Percentiles rank a stretch among this genome's conserved stretches.
Evolutionary conservation across 139 green algal genomes (phyloP).

Genomic region (Chlorella sp.): DNA sequence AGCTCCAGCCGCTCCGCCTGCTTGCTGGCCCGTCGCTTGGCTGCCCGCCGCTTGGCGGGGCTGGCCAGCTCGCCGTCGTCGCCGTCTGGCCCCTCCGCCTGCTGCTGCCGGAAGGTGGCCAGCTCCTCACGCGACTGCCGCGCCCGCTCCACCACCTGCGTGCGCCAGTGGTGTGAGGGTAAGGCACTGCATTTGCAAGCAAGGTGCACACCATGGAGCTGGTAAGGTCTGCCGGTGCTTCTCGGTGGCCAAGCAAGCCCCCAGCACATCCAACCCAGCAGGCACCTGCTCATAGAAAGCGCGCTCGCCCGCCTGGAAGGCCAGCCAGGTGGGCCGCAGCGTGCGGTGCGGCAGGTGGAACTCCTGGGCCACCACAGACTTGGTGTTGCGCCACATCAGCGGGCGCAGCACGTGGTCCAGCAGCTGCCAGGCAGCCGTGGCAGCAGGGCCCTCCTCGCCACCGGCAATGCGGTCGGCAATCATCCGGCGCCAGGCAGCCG

Average conservation of each 20-base stretch:
- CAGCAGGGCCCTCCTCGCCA: background rate
- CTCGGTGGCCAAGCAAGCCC: no score
- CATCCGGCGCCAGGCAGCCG: slow-evolving; percentile 46
- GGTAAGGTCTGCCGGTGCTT: no score
- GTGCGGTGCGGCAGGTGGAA: slow-evolving; percentile 66
- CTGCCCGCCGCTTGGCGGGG: background rate
- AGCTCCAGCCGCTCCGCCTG: slow-evolving; percentile 25
- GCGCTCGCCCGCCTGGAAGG: slow-evolving; percentile 41
- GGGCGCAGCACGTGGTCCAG: slow-evolving; percentile 67
- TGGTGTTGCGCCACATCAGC: slow-evolving; percentile 85
- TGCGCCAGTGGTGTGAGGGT: no score
- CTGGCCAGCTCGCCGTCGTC: background rate
- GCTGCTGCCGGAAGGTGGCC: background rate
- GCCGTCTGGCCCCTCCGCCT: background rate
- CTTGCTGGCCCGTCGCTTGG: slow-evolving; percentile 5
- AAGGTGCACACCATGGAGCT: no score
- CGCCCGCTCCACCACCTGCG: slow-evolving; percentile 21
- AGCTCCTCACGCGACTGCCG: slow-evolving; percentile 20
- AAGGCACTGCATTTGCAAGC: no score
- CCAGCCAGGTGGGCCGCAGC: slow-evolving; percentile 37
- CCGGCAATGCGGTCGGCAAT: slow-evolving; percentile 11
- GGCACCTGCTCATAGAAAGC: slow-evolving; percentile 42
- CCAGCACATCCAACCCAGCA: no score
- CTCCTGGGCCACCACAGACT: slow-evolving; percentile 57
- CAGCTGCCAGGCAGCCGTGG: slow-evolving; percentile 12